Conservation (phyloP, 2,329 filamentous ascomycete species). For the Thermomyces lanuginosus region DNA sequence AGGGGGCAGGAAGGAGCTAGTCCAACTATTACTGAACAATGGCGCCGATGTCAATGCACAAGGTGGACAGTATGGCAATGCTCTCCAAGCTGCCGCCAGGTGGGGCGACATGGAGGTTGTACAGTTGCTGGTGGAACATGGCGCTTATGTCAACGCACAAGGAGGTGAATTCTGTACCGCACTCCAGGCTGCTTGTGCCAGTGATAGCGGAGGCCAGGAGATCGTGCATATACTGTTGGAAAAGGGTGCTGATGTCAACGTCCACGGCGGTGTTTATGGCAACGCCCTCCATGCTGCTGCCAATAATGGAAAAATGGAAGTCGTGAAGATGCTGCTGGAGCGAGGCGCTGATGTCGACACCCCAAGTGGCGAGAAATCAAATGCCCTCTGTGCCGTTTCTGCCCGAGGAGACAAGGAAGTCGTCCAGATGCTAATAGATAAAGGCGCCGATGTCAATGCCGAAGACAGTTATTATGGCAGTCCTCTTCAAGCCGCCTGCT, state of each 20-base stretch:
- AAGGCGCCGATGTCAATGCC: constrained; percentile 9
- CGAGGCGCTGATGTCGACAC: constrained; percentile 8
- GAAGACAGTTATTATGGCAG: constrained; percentile 9
- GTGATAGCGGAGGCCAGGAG: constrained; percentile 2
- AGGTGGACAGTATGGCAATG: constrained; percentile 5
- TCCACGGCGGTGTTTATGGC: constrained; percentile 2
- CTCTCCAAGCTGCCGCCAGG: constrained; percentile 8
- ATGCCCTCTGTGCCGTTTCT: constrained; percentile 7
- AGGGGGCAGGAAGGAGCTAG: constrained; percentile 8
- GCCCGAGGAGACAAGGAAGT: constrained; percentile 3
- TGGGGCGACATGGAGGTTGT: constrained; percentile 8
- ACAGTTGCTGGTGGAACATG: constrained; percentile 5
- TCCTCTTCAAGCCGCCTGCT: constrained; percentile 8
- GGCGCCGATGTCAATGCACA: constrained; percentile 10
- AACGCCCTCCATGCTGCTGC: constrained; percentile 9
- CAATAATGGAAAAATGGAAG: constrained; percentile 5
- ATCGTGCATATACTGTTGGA: constrained; percentile 10
- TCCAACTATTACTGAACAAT: constrained; percentile 8
- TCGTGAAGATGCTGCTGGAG: constrained; percentile 5
- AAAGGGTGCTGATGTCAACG: constrained; percentile 10
- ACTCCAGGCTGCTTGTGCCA: constrained; percentile 1
- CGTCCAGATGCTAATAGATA: constrained; percentile 10
- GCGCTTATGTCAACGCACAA: not conserved
- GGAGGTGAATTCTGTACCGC: not conserved
- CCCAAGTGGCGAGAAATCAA: constrained; percentile 2